Conservation (phyloP, 192 early-diverging fungal species). For the Backusella morwellensis region DNA sequence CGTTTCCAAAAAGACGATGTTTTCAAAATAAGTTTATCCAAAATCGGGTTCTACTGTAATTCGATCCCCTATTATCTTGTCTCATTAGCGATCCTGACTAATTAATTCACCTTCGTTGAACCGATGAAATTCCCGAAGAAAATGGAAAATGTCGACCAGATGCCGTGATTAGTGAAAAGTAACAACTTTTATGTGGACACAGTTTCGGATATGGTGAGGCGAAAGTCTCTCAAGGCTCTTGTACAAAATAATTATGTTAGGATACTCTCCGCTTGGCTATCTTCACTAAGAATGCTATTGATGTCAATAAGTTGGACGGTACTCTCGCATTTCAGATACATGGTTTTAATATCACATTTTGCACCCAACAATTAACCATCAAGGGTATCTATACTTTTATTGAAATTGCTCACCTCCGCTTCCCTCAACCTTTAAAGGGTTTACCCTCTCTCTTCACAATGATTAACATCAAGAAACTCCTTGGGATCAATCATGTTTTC, state of each 20-base stretch:
- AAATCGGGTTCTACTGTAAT: neutral
- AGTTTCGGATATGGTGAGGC: neutral
- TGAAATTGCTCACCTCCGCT: neutral
- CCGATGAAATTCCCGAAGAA: neutral
- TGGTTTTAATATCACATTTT: neutral
- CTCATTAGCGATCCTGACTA: neutral
- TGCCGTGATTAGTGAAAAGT: neutral
- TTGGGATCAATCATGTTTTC: neutral
- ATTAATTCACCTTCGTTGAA: neutral
- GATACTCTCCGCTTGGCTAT: neutral
- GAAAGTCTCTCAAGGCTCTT: neutral
- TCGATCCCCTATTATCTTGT: neutral
- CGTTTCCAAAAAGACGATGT: no score
- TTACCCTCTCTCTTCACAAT: neutral
- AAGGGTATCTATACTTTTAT: no score
- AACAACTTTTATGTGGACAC: neutral
- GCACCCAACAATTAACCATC: no score
- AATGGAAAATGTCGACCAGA: neutral
- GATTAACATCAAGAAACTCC: neutral
- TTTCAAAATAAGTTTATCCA: no score
- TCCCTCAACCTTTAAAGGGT: neutral
- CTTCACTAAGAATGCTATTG: neutral
- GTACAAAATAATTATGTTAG: neutral
- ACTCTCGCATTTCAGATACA: neutral
- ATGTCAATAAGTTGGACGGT: neutral